Percentiles rank a stretch among this genome's conserved stretches.
phyloP scores from a whole-genome alignment of 192 early-diverging fungal genomes.

The Backusella parvicylindrica region DNA sequence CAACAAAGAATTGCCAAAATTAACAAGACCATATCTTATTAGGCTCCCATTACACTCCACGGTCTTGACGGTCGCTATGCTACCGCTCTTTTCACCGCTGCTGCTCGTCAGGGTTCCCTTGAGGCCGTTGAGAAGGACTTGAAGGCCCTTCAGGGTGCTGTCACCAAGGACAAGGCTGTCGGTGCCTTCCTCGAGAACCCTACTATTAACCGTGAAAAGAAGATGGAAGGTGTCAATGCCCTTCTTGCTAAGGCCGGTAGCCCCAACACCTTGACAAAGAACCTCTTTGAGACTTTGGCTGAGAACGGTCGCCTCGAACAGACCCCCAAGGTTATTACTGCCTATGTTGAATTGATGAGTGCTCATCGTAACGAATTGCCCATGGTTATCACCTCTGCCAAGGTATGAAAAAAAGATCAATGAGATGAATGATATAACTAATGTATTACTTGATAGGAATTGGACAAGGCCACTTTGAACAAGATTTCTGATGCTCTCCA shows the following conservation, averaged over 20 bases:
- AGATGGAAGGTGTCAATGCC: slow-evolving; percentile 70
- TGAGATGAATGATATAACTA: no score
- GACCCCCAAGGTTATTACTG: slow-evolving; percentile 75
- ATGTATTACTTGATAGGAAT: slow-evolving; percentile 57
- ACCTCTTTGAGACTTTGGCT: slow-evolving; percentile 88
- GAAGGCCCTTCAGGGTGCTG: slow-evolving; percentile 54
- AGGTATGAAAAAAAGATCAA: no score
- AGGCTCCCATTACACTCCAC: slow-evolving; percentile 83
- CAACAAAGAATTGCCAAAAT: no score
- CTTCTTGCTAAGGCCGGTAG: slow-evolving; percentile 60
- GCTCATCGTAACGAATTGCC: slow-evolving; percentile 86
- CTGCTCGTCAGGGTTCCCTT: slow-evolving; percentile 76
- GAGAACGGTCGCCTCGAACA: slow-evolving; percentile 94
- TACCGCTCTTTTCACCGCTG: slow-evolving; percentile 93
- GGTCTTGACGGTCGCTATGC: slow-evolving; percentile 98
- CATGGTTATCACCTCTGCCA: slow-evolving; percentile 87
- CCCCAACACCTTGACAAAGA: slow-evolving; percentile 77
- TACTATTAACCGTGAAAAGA: slow-evolving; percentile 73
- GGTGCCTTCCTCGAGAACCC: slow-evolving; percentile 82
- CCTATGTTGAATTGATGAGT: slow-evolving; percentile 84
- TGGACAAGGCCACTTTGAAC: slow-evolving; percentile 77
- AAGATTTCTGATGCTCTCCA: slow-evolving; percentile 35
- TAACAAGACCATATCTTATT: neutral
- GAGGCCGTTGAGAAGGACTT: slow-evolving; percentile 85
- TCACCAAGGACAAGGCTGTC: slow-evolving; percentile 72